Evolutionary conservation across 148 eudicot species (phyloP), one percentile per base, ranked within the genome.

Genomic region (Oxyria digyna): DNA sequence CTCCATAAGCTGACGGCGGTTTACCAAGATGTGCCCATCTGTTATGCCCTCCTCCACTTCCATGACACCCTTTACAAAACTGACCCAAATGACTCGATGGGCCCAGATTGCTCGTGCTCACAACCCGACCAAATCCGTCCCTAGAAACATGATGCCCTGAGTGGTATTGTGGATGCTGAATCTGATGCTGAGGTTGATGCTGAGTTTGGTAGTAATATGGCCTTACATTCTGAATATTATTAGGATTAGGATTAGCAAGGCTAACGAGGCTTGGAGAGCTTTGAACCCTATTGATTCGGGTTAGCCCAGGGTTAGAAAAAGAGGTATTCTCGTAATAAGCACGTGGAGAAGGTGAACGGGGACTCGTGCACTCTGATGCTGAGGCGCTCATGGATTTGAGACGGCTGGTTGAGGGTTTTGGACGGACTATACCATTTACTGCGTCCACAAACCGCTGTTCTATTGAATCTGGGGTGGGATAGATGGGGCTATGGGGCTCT

Each of bases 371-470:
- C 12, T 77, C 83, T 1, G 79, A 70, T 0, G 89, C 83, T 2
- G 96, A 81, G 12, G 78, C 73, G 41, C 74, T 80, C 4, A 67
- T 40, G 9, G 85, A 78, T 54, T 74, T 74, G 3, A 67, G 41
- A 27, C 67, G 76, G 70, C 32, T 69, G 37, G 13, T 32, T 37
- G 46, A 3, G 10, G 67, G 49, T 38, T 2, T 37, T 3, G 79
- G 26, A 6, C 83, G 86, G 17, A 76, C 46, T 21, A 80, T 55
- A 50, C 87, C 86, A 42, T 85, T 90, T 65, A 85, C 42, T 10
- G 87, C 87, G 50, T 85, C 88, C 1, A 84, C 67, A 38, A 84
- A 86, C 20, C 91, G 79, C 42, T 85, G 90, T 35, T 84, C 87
- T 2, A 67, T 29, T 1, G 79, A 59, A 1, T 75, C 75, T 23